phyloP scores from a whole-genome alignment of 805 yeast genomes.

The Starmerella geochares region DNA sequence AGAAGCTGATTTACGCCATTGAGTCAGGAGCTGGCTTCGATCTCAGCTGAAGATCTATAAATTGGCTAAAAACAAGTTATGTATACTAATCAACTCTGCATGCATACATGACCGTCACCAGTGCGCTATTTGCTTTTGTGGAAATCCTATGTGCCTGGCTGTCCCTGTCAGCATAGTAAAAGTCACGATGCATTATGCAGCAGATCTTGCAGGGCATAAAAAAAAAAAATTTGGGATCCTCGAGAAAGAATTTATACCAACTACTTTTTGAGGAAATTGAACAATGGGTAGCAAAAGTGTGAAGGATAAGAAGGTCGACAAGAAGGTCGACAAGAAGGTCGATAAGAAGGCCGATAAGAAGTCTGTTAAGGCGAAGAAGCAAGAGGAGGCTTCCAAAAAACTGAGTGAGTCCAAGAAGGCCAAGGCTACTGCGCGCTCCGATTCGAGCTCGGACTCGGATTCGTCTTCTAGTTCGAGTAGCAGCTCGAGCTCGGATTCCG shows the following conservation, averaged over 20 bases:
- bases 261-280: neutral
- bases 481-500: constrained; percentile 23
- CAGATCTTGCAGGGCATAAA: neutral
- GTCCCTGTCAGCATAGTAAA: neutral
- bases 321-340: constrained; percentile 17
- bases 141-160: neutral
- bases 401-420: constrained; percentile 7
- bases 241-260: neutral
- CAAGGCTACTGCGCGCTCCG: neutral
- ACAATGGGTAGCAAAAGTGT: constrained; percentile 18
- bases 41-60: constrained; percentile 36
- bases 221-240: neutral
- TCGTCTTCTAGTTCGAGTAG: constrained; percentile 23
- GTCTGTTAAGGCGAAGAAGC: constrained; percentile 8
- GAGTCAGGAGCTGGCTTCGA: constrained; percentile 82
- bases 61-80: too few species aligned
- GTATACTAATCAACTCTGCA: too few species aligned
- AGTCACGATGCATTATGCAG: constrained; percentile 1
- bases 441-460: constrained; percentile 23
- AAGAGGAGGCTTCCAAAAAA: constrained; percentile 21
- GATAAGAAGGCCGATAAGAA: constrained; percentile 14
- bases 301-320: constrained; percentile 16
- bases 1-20: constrained; percentile 68
- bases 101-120: too few species aligned
- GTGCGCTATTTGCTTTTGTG: too few species aligned